These are phyloP conservation scores for Candida tibetensis DNA, from an alignment of 805 yeast genomes.

Conservation along the genomic window DNA sequence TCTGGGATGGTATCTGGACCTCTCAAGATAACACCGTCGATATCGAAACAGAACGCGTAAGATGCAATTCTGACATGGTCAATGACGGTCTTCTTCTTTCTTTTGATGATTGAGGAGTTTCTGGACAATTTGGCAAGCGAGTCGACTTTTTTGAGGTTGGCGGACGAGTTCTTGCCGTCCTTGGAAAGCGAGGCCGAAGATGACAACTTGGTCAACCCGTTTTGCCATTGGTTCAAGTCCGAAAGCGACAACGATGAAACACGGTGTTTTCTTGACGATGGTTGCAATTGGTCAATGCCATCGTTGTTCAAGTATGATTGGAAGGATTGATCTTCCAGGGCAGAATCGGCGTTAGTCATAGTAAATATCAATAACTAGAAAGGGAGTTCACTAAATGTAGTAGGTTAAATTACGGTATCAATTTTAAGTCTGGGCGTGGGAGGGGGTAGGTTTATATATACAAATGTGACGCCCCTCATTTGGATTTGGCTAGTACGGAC, in stretches of 20 bases:
- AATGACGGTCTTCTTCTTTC: constrained; percentile 51
- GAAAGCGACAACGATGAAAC: constrained; percentile 67
- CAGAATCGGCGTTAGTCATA: neutral
- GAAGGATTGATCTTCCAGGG: constrained; percentile 18
- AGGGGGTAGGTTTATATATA: too few relatives aligned
- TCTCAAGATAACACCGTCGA: constrained; percentile 84
- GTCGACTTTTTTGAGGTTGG: constrained; percentile 42
- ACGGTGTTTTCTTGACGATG: constrained; percentile 57
- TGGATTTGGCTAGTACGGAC: too few relatives aligned
- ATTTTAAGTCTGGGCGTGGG: too few relatives aligned
- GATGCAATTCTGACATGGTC: constrained; percentile 75
- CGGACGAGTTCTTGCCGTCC: constrained; percentile 23
- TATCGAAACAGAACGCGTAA: constrained; percentile 89
- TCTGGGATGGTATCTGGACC: constrained; percentile 85
- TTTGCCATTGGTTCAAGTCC: constrained; percentile 64
- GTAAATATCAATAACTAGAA: too few relatives aligned
- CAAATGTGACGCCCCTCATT: too few relatives aligned
- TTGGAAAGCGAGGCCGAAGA: constrained; percentile 36
- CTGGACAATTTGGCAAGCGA: constrained; percentile 45
- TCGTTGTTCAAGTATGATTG: constrained; percentile 68
- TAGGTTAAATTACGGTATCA: too few relatives aligned
- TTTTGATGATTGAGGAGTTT: constrained; percentile 44
- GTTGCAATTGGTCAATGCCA: constrained; percentile 66
- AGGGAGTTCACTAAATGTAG: too few relatives aligned
- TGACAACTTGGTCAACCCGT: constrained; percentile 40